These are phyloP conservation scores for Hypoxylon rickii DNA, from an alignment of 495 filamentous ascomycete species.

Conservation along the genomic window DNA sequence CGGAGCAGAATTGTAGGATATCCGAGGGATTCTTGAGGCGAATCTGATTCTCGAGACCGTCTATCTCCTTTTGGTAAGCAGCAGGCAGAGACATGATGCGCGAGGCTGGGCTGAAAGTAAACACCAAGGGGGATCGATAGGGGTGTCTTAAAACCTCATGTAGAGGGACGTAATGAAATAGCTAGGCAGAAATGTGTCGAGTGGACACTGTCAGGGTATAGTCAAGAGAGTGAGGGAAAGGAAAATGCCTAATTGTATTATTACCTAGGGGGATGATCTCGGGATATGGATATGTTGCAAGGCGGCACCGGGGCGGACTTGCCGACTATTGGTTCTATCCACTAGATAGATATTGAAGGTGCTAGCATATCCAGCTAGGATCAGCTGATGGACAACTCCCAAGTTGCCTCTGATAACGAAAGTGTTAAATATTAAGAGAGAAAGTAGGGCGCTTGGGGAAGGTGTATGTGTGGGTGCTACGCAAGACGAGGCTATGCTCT, in stretches of 20 bases:
- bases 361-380: conserved; percentile 24
- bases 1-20: conserved; percentile 70
- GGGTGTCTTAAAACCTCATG: conserved; percentile 9
- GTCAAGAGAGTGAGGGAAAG: conserved; percentile 5
- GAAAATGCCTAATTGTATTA: conserved; percentile 7
- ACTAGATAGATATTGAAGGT: conserved; percentile 6
- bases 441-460: conserved; percentile 22
- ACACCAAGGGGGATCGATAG: conserved; percentile 3
- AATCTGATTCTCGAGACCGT: conserved; percentile 61
- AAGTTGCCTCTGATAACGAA: not conserved
- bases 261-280: conserved; percentile 23
- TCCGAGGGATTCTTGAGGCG: conserved; percentile 57
- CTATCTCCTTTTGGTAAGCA: conserved; percentile 63
- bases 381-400: conserved; percentile 26
- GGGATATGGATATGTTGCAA: conserved; percentile 16
- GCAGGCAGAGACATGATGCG: conserved; percentile 37
- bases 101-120: conserved; percentile 4
- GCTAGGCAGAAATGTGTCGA: not conserved
- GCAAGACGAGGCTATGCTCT: conserved; percentile 28
- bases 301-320: conserved; percentile 10
- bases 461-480: conserved; percentile 27
- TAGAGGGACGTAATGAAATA: not conserved
- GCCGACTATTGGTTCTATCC: conserved; percentile 14
- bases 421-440: not conserved
- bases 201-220: not conserved